These are phyloP conservation scores for Piper longum DNA, from an alignment of 164 flowering plant genomes.

Conservation along the genomic window DNA sequence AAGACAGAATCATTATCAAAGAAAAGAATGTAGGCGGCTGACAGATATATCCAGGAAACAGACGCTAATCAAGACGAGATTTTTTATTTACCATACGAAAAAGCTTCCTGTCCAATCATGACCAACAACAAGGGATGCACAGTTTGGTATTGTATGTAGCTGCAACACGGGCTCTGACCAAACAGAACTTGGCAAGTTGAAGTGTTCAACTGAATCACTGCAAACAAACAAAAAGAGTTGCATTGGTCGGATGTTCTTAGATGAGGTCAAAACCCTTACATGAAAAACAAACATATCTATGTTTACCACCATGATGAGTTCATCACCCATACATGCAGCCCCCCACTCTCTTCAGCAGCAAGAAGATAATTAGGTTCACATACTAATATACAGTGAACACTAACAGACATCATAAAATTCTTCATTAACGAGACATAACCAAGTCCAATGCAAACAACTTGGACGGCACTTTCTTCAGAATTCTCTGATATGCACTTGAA, in stretches of 20 bases:
- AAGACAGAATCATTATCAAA: background rate
- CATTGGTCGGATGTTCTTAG: background rate
- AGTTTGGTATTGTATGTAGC: constrained; percentile 58
- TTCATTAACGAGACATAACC: constrained; percentile 54
- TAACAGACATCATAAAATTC: constrained; percentile 32
- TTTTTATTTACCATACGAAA: constrained; percentile 45
- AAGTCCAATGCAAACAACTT: constrained; percentile 47
- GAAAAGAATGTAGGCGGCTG: background rate
- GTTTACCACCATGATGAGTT: constrained; percentile 74
- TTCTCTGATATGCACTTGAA: constrained; percentile 36
- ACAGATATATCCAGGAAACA: no score
- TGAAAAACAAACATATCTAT: background rate
- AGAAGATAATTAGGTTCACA: constrained; percentile 60
- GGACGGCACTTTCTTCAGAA: constrained; percentile 45
- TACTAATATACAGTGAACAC: constrained; percentile 49
- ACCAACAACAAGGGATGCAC: constrained; percentile 45
- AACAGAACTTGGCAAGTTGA: constrained; percentile 9
- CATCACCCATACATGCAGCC: constrained; percentile 71
- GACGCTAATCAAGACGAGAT: no score
- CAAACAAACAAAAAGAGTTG: background rate
- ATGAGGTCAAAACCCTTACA: background rate
- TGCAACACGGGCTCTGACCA: constrained; percentile 37
- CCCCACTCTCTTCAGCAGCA: constrained; percentile 66
- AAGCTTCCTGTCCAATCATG: constrained; percentile 76
- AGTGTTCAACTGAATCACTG: constrained; percentile 1